Evolutionary conservation across 1,284 basidiomycete genomes (phyloP).

Genomic region (Cronartium quercuum): DNA sequence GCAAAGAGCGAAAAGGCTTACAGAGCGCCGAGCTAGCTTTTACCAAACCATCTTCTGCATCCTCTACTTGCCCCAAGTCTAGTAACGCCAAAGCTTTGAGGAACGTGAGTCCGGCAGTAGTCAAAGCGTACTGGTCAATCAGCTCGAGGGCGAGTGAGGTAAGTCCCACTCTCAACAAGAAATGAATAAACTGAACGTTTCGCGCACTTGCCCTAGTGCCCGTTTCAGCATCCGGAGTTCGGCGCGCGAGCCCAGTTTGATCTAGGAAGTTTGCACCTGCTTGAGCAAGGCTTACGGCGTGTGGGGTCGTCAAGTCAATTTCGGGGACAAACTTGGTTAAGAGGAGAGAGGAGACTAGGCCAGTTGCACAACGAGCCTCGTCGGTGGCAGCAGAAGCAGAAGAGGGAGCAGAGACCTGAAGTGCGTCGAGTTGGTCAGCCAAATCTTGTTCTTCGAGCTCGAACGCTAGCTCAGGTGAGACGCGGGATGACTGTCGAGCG

Average conservation of each 20-base stretch:
- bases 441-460: slow-evolving; percentile 29
- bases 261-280: slow-evolving; percentile 8
- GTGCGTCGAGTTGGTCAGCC: slow-evolving; percentile 9
- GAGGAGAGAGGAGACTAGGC: slow-evolving; percentile 15
- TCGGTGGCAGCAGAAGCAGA: neutral
- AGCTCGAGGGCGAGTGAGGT: slow-evolving; percentile 60
- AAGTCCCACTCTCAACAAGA: slow-evolving; percentile 63
- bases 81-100: slow-evolving; percentile 65
- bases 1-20: slow-evolving; percentile 51
- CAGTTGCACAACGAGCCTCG: slow-evolving; percentile 9
- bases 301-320: neutral
- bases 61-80: slow-evolving; percentile 64
- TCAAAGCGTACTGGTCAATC: slow-evolving; percentile 63
- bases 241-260: neutral
- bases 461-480: slow-evolving; percentile 25
- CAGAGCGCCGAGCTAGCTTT: slow-evolving; percentile 71
- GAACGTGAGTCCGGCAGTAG: slow-evolving; percentile 67
- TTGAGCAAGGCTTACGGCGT: neutral
- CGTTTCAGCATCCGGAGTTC: too few relatives aligned
- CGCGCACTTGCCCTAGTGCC: neutral
- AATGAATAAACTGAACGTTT: slow-evolving; percentile 61
- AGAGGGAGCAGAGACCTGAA: neutral
- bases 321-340: slow-evolving; percentile 31
- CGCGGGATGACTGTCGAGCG: slow-evolving; percentile 42
- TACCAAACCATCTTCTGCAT: slow-evolving; percentile 65